Base-by-base conservation (phyloP, 1,139 yeast genomes). In the Blastobotrys arbuscula region DNA sequence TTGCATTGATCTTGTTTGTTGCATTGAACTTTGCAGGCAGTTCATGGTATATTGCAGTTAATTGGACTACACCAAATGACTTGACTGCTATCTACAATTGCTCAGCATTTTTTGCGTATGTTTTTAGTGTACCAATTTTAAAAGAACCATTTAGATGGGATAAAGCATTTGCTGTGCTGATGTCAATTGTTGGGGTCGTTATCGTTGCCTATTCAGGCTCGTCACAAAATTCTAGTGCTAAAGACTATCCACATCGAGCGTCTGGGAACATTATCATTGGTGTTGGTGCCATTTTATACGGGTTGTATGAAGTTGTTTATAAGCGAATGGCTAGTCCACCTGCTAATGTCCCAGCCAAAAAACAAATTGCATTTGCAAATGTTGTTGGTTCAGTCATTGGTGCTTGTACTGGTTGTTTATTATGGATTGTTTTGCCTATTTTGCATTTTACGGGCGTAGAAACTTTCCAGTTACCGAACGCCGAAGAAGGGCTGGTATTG, bases 11-110 rank as follows among this genome's bases (percentile, higher is more conserved):
- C 2, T 68, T 84, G 35, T 75, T 84, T 2, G 42, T 77, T 8
- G 77, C 87, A 6, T 72, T 88, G 52, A 85, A 86, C 10, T 56
- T 80, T 3, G 96, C 95, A 0, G 96, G 95, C 1, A 72, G 78
- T 38, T 81, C 95, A 1, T 88, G 96, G 96, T 88, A 86, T 62
- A 78, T 85, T 16, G 83, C 96, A 7, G 86, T 88, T 79, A 74
- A 82, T 26, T 68, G 85, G 64, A 83, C 96, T 1, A 84, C 89
- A 36, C 88, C 95, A 0, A 76, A 89, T 2, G 96, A 88, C 61
- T 83, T 88, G 26, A 87, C 96, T 2, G 96, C 96, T 9, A 88
- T 88, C 54, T 88, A 87, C 68, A 88, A 88, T 68, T 86, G 95
- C 61, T 82, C 90, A 12, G 95, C 95, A 0, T 87, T 88, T 63